Base-by-base conservation (phyloP, 441 rosid species). In the Mallotus japonicus region DNA sequence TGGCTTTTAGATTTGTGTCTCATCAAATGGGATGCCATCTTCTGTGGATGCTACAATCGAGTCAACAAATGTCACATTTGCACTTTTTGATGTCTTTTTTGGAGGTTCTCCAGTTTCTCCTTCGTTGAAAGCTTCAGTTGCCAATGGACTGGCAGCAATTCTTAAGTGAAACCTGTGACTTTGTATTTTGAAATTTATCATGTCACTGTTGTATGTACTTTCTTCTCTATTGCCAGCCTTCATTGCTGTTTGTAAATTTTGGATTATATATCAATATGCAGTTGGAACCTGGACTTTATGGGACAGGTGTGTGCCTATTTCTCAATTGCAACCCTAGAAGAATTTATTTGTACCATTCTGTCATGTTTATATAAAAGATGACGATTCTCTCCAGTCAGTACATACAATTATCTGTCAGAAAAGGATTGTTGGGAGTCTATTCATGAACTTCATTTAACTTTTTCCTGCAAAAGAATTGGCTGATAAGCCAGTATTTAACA, bases 91-190 rank as follows among this genome's bases (percentile, higher is more conserved):
- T 81, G 93, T 89, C 58, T 90, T 89, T 81, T 83, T 87, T 12
- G 96, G 97, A 53, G 87, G 78, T 79, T 58, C 87, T 75, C 86
- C 96, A 1, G 98, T 92, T 79, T 89, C 93, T 77, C 92, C 93
- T 78, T 81, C 97, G 15, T 65, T 89, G 77, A 93, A 89, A 81
- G 78, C 83, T 59, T 90, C 96, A 3, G 87, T 88, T 55, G 84
- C 88, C 62, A 76, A 64, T 71, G 89, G 88, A 40, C 81, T 92
- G 63, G 86, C 85, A n/a, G 65, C 80, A 71, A 61, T 63, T 24
- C 85, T 88, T 70, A 77, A 82, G 69, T 89, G 76, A 80, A 78
- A 49, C 44, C 20, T 66, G 47, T 57, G 49, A 67, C 73, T 55
- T 58, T 34, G 67, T 67, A 57, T 74, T 50, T 28, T 47, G 17